Conservation (phyloP, 495 filamentous ascomycete species). For the Trichocladium antarcticum region DNA sequence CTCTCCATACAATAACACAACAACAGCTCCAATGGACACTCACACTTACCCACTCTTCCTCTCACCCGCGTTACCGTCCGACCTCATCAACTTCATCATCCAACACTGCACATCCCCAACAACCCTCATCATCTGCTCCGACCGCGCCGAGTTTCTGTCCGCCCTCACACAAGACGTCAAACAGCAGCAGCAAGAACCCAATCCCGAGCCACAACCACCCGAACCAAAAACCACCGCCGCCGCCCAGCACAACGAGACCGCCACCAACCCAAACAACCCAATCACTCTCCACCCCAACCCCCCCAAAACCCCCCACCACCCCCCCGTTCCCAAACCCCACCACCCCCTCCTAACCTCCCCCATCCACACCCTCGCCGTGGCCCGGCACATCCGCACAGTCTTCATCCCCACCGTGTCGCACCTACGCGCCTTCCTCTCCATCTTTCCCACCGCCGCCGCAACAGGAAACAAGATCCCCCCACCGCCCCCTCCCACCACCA, state of each 20-base stretch:
- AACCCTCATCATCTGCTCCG: slow-evolving; percentile 60
- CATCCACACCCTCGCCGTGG: slow-evolving; percentile 54
- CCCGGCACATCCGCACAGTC: slow-evolving; percentile 53
- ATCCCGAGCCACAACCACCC: neutral
- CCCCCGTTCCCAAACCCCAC: neutral
- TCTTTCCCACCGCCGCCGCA: slow-evolving; percentile 31
- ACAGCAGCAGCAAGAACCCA: neutral
- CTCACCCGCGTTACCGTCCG: slow-evolving; percentile 41
- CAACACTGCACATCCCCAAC: slow-evolving; percentile 42
- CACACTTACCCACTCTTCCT: slow-evolving; percentile 33
- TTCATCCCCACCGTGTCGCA: slow-evolving; percentile 67
- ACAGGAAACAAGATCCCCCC: slow-evolving; percentile 9
- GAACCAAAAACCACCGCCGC: neutral
- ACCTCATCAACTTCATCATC: slow-evolving; percentile 56
- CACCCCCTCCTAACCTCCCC: slow-evolving; percentile 46
- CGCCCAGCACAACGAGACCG: neutral
- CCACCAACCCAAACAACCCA: neutral
- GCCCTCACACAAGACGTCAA: slow-evolving; percentile 29
- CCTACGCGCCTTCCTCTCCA: slow-evolving; percentile 62
- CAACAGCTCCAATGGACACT: neutral
- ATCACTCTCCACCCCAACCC: neutral
- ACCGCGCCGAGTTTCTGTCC: slow-evolving; percentile 50
- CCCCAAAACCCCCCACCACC: neutral
- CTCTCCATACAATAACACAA: neutral
- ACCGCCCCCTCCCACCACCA: slow-evolving; percentile 15